Evolutionary conservation across 2,329 filamentous ascomycete species (phyloP), one percentile per base, ranked within the genome.

Genomic region (Ophiostoma triangulosporum): DNA sequence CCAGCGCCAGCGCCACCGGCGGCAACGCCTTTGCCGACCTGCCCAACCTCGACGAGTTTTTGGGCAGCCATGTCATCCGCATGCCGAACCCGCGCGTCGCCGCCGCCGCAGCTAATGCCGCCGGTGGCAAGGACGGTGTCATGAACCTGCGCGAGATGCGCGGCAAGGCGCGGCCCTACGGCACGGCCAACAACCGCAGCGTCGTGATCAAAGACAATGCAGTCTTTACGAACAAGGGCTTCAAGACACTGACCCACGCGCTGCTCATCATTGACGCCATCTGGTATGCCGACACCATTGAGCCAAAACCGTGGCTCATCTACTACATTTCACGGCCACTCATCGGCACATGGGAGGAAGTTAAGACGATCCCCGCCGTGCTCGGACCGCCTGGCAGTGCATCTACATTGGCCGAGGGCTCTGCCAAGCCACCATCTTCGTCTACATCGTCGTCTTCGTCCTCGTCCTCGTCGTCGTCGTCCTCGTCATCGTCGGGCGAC

Each of bases 191-290:
- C 68, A 89, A 90, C 33, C 81, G 88, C 62, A 96, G 87, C 48
- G 84, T 98, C 56, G 87, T 98, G 45, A 83, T 98, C 59, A 97
- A 97, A 69, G 93, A 98, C 68, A 81, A 84, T 26, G 85, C 85
- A 61, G 78, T 97, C 38, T 98, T 94, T 69, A 96, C 86, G 66
- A 97, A 97, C 65, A 98, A 98, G 75, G 93, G 90, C 51, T 98
- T 97, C 76, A 95, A 93, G 70, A 81, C 81, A 32, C 74, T 96
- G 57, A 89, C 88, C 59, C 93, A 97, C 65, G 88, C 90, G 31
- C 89, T 93, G 64, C 73, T 97, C 32, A 73, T 96, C 54, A 79
- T 79, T 64, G 94, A 98, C 67, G 75, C 78, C 35, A 78, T 95
- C 36, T 97, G 88, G 77, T 95, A 94, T 63, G 84, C 88, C 49